phyloP scores from a whole-genome alignment of 2,329 filamentous ascomycete species.

The Claviceps pazoutovae region DNA sequence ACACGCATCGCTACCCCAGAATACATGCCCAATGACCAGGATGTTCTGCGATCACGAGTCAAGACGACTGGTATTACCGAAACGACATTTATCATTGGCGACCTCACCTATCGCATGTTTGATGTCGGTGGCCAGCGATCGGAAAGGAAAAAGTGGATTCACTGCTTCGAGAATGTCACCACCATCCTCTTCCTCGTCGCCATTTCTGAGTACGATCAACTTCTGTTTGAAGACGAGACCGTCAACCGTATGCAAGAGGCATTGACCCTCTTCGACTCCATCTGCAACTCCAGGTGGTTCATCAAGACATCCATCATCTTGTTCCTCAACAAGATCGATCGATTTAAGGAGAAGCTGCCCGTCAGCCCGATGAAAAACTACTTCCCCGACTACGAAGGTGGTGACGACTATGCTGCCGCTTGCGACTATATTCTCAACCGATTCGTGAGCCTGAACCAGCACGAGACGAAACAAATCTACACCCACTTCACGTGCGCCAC shows the following conservation, averaged over 20 bases:
- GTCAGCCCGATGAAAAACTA: conserved; percentile 78
- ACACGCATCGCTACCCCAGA: conserved; percentile 80
- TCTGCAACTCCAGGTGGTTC: conserved; percentile 83
- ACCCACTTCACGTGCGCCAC: conserved; percentile 99
- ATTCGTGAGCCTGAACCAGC: conserved; percentile 96
- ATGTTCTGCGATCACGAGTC: conserved; percentile 79
- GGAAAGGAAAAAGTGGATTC: conserved; percentile 95
- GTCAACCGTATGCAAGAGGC: conserved; percentile 92
- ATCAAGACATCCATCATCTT: conserved; percentile 81
- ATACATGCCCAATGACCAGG: conserved; percentile 92
- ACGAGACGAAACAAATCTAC: conserved; percentile 99
- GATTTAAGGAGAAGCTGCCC: conserved; percentile 75
- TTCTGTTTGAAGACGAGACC: conserved; percentile 91
- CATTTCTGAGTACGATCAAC: conserved; percentile 93
- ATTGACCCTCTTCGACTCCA: conserved; percentile 72
- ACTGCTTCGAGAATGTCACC: conserved; percentile 94
- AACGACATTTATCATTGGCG: conserved; percentile 81
- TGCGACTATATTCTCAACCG: conserved; percentile 99
- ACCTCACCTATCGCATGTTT: conserved; percentile 93
- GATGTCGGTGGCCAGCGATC: conserved; percentile 86
- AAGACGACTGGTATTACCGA: conserved; percentile 93
- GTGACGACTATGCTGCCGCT: conserved; percentile 85
- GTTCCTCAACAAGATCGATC: conserved; percentile 82
- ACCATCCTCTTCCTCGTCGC: conserved; percentile 94
- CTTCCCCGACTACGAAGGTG: conserved; percentile 86